Percentiles rank a stretch among this genome's conserved stretches.
Evolutionary conservation across 176 grass and related monocot genomes (phyloP).

Genomic region (Thalia dealbata): DNA sequence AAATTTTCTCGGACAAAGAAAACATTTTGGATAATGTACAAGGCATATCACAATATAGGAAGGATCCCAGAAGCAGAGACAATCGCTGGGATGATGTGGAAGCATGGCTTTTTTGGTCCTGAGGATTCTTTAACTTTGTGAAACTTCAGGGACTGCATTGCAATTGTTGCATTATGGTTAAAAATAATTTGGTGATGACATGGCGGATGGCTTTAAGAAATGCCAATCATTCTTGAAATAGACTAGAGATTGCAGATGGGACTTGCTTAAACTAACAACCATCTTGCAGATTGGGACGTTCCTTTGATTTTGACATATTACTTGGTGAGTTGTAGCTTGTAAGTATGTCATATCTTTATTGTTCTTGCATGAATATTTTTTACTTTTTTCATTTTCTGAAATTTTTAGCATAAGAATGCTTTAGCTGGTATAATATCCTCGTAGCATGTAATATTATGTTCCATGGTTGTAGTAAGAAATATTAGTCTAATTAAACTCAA

Average conservation of each 20-base stretch:
- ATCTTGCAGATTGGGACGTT: neutral
- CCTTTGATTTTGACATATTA: neutral
- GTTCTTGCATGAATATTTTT: neutral
- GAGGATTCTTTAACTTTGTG: conserved; percentile 14
- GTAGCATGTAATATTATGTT: neutral
- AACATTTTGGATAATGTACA: conserved; percentile 81
- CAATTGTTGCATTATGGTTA: neutral
- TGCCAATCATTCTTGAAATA: neutral
- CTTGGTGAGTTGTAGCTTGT: neutral
- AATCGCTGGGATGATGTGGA: conserved; percentile 72
- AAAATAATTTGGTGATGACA: neutral
- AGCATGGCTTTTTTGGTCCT: conserved; percentile 42
- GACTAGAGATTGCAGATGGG: neutral
- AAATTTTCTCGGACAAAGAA: conserved; percentile 60
- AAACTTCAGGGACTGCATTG: conserved; percentile 16
- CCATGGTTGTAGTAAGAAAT: neutral
- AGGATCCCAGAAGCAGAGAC: conserved; percentile 40
- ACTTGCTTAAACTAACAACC: neutral
- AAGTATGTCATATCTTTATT: neutral
- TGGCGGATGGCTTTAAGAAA: neutral
- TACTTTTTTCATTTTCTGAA: neutral
- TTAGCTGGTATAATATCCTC: neutral
- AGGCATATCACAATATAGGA: conserved; percentile 51
- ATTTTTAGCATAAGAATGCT: neutral
- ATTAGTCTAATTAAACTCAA: neutral